A percentile compares a stretch with the other conserved stretches of the same genome.
Evolutionary conservation across 2,329 filamentous ascomycete genomes (phyloP).

Genomic region (Diaporthe sp.): DNA sequence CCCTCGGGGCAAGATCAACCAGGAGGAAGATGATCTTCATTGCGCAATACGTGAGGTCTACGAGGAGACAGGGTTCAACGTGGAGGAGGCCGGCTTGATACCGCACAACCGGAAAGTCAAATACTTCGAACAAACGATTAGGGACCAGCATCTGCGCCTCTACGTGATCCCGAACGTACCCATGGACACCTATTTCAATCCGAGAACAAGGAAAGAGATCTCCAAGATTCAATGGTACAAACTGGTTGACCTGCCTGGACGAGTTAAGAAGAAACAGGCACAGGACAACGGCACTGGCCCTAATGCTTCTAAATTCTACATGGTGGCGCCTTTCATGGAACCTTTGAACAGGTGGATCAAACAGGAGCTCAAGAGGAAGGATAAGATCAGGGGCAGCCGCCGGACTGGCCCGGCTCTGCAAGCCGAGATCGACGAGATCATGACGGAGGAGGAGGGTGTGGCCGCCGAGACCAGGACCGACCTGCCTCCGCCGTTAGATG

Average conservation of each 20-base stretch:
- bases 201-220: conserved; percentile 95
- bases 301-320: conserved; percentile 93
- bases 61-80: conserved; percentile 94
- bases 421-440: conserved; percentile 64
- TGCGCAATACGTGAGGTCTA: conserved; percentile 95
- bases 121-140: conserved; percentile 89
- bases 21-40: conserved; percentile 92
- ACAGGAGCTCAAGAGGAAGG: conserved; percentile 85
- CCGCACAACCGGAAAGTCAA: conserved; percentile 79
- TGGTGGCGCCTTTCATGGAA: conserved; percentile 93
- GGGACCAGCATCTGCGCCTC: conserved; percentile 91
- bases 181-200: conserved; percentile 88
- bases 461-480: conserved; percentile 55
- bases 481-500: conserved; percentile 43
- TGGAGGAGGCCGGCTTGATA: conserved; percentile 81
- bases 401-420: conserved; percentile 52
- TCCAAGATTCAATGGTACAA: conserved; percentile 97
- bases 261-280: conserved; percentile 74
- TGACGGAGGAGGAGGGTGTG: conserved; percentile 72
- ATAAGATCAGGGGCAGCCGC: conserved; percentile 48
- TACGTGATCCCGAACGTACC: conserved; percentile 93
- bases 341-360: conserved; percentile 91
- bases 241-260: conserved; percentile 86
- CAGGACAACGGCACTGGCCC: conserved; percentile 68
- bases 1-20: conserved; percentile 97